Evolutionary conservation across 768 basidiomycete genomes (phyloP).

Genomic region (Psilocybe sp.): DNA sequence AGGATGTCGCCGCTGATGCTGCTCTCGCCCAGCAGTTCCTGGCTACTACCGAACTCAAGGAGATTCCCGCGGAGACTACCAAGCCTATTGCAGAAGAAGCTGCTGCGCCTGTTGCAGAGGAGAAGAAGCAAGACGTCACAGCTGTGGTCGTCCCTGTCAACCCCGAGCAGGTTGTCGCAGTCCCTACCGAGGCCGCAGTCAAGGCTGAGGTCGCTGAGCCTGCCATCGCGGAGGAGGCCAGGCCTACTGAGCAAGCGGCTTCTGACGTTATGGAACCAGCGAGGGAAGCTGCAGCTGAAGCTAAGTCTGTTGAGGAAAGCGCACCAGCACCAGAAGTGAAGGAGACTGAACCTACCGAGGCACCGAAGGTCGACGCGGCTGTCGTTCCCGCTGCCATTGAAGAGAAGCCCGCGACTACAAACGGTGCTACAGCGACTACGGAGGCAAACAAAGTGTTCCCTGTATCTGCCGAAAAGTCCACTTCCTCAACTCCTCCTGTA

Average conservation of each 20-base stretch:
- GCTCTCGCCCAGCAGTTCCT: background rate
- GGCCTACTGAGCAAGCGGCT: no score
- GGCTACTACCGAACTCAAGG: background rate
- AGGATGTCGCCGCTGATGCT: background rate
- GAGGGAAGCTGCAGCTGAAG: slow-evolving; percentile 1
- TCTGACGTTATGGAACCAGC: background rate
- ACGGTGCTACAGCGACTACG: slow-evolving; percentile 7
- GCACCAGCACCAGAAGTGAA: background rate
- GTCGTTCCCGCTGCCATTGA: background rate
- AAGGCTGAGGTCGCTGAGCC: slow-evolving; percentile 3
- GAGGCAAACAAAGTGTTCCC: slow-evolving; percentile 12
- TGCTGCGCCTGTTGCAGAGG: slow-evolving; percentile 1
- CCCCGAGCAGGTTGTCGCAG: background rate
- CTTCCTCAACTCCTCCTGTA: slow-evolving; percentile 11
- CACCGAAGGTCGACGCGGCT: background rate
- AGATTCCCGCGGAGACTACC: background rate
- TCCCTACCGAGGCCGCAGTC: background rate
- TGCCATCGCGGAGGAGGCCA: slow-evolving; percentile 3
- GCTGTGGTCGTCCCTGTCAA: background rate
- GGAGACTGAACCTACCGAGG: slow-evolving; percentile 19
- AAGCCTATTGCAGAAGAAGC: background rate
- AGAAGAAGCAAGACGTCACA: background rate
- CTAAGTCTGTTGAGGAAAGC: background rate
- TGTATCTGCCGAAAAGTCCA: slow-evolving; percentile 12
- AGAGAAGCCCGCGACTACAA: slow-evolving; percentile 1